Evolutionary conservation across 2,329 filamentous ascomycete species (phyloP), one percentile per base, ranked within the genome.

Genomic region (Xylaria sp.): DNA sequence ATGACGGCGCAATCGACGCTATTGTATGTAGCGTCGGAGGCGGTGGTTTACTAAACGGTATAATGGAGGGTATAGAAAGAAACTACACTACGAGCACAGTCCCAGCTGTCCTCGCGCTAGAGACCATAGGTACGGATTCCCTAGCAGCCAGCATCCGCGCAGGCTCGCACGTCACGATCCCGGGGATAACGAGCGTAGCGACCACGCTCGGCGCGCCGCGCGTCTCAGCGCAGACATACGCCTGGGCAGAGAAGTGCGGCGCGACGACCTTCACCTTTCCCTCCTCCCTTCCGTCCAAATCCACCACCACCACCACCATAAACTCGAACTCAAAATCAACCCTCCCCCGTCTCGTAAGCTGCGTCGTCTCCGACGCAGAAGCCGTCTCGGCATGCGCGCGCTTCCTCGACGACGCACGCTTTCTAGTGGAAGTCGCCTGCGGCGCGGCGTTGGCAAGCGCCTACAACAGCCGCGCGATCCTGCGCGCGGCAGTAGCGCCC

Each of bases 361-460:
- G 88, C 2, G 91, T 94, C 0, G 83, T 96, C 9, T 85, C 85
- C 2, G 93, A 97, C 75, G 90, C 89, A 3, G 92, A 96, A 76
- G 94, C 95, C 0, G 93, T 92, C 23, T 88, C 90, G 80, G 94
- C 90, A 2, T 92, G 91, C 63, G 89, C 91, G 75, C 85, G 88
- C 28, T 90, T 98, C 70, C 91, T 93, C 10, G 92, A 98, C 72
- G 94, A 97, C 69, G 92, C 94, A 74, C 84, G 92, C 31, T 82
- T 95, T 66, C 83, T 97, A 66, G 93, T 97, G 2, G 95, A 98
- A 82, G 84, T 91, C 43, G 90, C 94, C 0, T 98, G 95, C 78
- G 94, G 94, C 0, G 94, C 95, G 6, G 92, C 91, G 62, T 81
- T 97, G 13, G 93, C 91, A 1, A 79, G 88, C 2, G 89, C 85